phyloP scores from a whole-genome alignment of 768 basidiomycete species.

The Pholiota molesta region DNA sequence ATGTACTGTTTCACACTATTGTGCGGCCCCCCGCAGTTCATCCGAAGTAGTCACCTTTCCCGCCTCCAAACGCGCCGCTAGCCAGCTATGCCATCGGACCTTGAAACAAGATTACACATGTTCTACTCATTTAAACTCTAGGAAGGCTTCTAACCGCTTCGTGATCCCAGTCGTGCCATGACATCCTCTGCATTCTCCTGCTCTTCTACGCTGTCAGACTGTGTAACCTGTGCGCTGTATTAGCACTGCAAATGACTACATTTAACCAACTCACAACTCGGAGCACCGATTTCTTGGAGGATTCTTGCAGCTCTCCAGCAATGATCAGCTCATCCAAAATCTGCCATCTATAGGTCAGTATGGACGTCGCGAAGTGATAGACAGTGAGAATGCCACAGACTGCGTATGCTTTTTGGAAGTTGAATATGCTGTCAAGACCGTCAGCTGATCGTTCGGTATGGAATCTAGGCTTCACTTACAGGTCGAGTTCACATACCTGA shows the following conservation, averaged over 20 bases:
- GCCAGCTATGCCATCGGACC: constrained; percentile 47
- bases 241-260: constrained; percentile 3
- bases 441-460: constrained; percentile 17
- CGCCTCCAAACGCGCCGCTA: neutral
- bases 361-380: constrained; percentile 1
- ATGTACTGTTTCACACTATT: neutral
- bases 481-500: constrained; percentile 91
- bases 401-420: constrained; percentile 99
- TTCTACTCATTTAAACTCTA: constrained; percentile 16
- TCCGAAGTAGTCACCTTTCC: neutral
- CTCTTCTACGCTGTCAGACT: constrained; percentile 82
- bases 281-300: constrained; percentile 90
- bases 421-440: constrained; percentile 78
- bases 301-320: constrained; percentile 96
- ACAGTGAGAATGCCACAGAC: constrained; percentile 40
- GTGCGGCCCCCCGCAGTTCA: neutral
- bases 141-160: constrained; percentile 57
- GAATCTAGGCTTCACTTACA: constrained; percentile 56
- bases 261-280: constrained; percentile 40
- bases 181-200: constrained; percentile 85
- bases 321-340: constrained; percentile 97
- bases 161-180: constrained; percentile 74
- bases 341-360: constrained; percentile 30
- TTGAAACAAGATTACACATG: constrained; percentile 31
- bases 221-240: constrained; percentile 64